Base-by-base conservation (phyloP, 345 rosid genomes). In the Linum trigynum region DNA sequence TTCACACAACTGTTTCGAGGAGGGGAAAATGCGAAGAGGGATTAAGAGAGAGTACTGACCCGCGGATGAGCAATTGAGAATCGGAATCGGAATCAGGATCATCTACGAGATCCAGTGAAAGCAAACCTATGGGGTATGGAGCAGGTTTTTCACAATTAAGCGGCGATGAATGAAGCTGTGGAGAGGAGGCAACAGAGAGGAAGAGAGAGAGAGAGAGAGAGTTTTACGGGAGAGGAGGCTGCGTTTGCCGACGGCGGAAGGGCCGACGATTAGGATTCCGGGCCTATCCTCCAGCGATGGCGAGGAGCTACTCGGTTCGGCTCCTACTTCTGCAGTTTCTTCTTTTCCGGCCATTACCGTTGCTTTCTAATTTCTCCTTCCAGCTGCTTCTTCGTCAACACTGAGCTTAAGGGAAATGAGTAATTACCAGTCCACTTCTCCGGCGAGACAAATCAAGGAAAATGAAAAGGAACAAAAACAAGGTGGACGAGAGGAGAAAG, bases 161-260 rank as follows among this genome's bases (percentile, higher is more conserved):
- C 16, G 55, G 7, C 4, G 7, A 2, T 10, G 59, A 45, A 59
- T 7, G 32, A 63, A 63, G 64, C 32, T 59, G n/a, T 61, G 59
- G 6, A 63, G 9, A 23, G 35, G 56, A 9, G 43, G 37, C 32
- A 0, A 1, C 15, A 38, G 64, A 35, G 32, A 59, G 42, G 57
- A n/a, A 23, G 32, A 1, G 1, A 23, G 32, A 23, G 32, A 23
- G 61, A 41, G 37, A 51, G 66, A 66, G 63, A 69, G 64, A 9
- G 15, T 48, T 40, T 72, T 77, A 94, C 97, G 82, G 42, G 87
- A 86, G 70, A 94, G 76, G 58, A 94, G 85, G n/a, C 90, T 86
- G 71, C 91, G 87, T 73, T 94, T 94, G 79, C 97, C 96, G 42
- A 84, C 97, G 67, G 75, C 76, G 55, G 89, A 74, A 55, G 95